Evolutionary conservation across 2,329 filamentous ascomycete species (phyloP).

Genomic region (Fusarium bactridioides): DNA sequence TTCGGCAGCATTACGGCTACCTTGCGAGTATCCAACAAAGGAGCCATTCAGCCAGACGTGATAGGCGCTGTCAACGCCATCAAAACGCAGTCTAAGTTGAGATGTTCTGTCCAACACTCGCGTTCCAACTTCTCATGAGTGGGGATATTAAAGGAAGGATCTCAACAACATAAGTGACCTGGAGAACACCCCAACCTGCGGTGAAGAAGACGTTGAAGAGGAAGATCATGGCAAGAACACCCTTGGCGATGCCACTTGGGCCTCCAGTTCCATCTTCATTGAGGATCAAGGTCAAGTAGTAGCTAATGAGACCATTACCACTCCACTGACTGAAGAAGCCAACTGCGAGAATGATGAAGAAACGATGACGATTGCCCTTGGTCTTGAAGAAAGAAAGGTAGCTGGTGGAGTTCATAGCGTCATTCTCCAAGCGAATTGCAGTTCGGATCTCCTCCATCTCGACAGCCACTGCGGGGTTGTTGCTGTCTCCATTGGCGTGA

Average conservation of each 20-base stretch:
- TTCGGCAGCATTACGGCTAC: slow-evolving; percentile 8
- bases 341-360: slow-evolving; percentile 9
- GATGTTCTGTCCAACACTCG: background rate
- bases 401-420: background rate
- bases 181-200: slow-evolving; percentile 8
- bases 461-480: background rate
- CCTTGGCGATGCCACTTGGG: slow-evolving; percentile 1
- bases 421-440: slow-evolving; percentile 9
- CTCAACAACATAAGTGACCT: slow-evolving; percentile 13
- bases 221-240: slow-evolving; percentile 16
- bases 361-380: slow-evolving; percentile 9
- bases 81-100: slow-evolving; percentile 1
- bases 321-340: slow-evolving; percentile 19
- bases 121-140: too few species aligned
- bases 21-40: slow-evolving; percentile 8
- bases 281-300: slow-evolving; percentile 10
- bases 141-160: slow-evolving; percentile 1
- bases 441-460: slow-evolving; percentile 15
- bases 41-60: slow-evolving; percentile 7
- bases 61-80: slow-evolving; percentile 9
- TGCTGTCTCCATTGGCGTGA: slow-evolving; percentile 10
- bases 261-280: slow-evolving; percentile 7
- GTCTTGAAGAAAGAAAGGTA: slow-evolving; percentile 14
- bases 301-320: slow-evolving; percentile 8
- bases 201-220: slow-evolving; percentile 16